Percentiles rank a stretch among this genome's conserved stretches.
Conservation (phyloP, 177 flowering plant species). For the Telopea speciosissima region DNA sequence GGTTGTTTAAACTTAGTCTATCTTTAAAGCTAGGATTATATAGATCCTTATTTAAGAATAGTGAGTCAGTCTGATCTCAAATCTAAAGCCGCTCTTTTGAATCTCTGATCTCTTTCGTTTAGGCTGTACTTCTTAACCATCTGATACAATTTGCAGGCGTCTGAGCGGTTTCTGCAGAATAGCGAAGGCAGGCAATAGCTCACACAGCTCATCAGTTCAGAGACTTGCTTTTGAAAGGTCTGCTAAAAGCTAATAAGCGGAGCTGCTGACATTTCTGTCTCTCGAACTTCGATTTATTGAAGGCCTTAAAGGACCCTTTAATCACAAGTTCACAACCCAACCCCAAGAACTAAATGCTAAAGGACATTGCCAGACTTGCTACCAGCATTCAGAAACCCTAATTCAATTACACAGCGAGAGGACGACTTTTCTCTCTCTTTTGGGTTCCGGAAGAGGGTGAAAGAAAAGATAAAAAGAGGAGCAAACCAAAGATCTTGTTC, state of each 20-base stretch:
- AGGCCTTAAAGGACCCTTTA: constrained; percentile 8
- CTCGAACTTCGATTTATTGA: constrained; percentile 43
- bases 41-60: neutral
- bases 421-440: constrained; percentile 5
- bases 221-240: constrained; percentile 40
- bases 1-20: neutral
- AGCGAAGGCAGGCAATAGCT: neutral
- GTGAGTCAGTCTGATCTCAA: constrained; percentile 6
- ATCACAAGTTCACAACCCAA: neutral
- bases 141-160: constrained; percentile 17
- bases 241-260: constrained; percentile 36
- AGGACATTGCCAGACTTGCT: constrained; percentile 35
- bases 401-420: constrained; percentile 12
- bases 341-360: constrained; percentile 44
- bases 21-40: constrained; percentile 2
- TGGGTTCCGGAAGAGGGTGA: constrained; percentile 6
- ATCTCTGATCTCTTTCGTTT: neutral
- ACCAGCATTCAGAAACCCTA: constrained; percentile 9
- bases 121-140: constrained; percentile 13
- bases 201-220: constrained; percentile 14
- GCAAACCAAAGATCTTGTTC: neutral
- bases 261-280: constrained; percentile 36
- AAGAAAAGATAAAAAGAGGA: neutral
- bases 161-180: constrained; percentile 2
- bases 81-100: neutral